Conservation (phyloP, 2,329 filamentous ascomycete genomes). For the Penicillium freii region DNA sequence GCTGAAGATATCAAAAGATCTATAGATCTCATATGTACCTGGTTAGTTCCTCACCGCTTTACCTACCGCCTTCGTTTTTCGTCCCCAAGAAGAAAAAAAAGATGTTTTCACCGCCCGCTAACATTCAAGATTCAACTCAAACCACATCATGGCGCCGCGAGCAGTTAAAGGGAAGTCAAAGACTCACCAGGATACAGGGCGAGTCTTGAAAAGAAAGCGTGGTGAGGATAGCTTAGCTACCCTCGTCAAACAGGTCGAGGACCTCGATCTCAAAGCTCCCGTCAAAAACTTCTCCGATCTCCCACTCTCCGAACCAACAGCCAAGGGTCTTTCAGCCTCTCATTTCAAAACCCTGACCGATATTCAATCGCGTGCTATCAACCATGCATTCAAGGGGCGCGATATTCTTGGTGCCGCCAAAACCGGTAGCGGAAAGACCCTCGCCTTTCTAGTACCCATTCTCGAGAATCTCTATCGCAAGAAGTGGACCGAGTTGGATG, state of each 20-base stretch:
- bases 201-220: constrained; percentile 48
- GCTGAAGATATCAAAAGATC: not conserved
- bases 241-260: constrained; percentile 45
- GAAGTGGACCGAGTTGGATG: constrained; percentile 87
- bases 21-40: not conserved
- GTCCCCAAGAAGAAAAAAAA: constrained; percentile 17
- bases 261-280: constrained; percentile 47
- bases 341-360: constrained; percentile 91
- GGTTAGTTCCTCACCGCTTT: constrained; percentile 1
- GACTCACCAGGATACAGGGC: constrained; percentile 25
- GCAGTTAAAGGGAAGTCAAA: constrained; percentile 28
- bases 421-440: constrained; percentile 91
- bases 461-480: constrained; percentile 88
- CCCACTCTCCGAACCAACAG: constrained; percentile 78
- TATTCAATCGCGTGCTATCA: constrained; percentile 86
- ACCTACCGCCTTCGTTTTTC: constrained; percentile 2
- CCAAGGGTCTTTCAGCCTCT: constrained; percentile 73
- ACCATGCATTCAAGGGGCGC: constrained; percentile 75
- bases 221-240: constrained; percentile 45
- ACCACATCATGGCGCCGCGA: constrained; percentile 35
- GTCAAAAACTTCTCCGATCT: constrained; percentile 75
- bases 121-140: constrained; percentile 6
- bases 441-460: constrained; percentile 88
- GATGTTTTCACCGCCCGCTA: constrained; percentile 9
- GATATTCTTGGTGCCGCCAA: constrained; percentile 95